Evolutionary conservation across 139 green algal species (phyloP), one percentile per base, ranked within the genome.

Genomic region (Pedinophyceae sp.): DNA sequence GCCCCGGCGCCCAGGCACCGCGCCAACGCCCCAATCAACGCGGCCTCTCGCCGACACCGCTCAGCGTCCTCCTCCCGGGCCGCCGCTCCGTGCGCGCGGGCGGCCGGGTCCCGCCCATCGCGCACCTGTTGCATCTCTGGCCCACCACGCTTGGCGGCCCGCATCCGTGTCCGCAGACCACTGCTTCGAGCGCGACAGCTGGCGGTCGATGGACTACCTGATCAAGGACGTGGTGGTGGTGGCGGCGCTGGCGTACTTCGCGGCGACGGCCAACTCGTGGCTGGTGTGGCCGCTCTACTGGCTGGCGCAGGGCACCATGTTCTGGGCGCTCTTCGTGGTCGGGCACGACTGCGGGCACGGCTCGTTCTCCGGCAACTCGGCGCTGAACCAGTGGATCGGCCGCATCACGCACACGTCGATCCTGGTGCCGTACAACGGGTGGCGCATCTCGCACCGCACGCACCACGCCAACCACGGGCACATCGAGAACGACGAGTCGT

Each of bases 271-370:
- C 34, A 43, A 43, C 34, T n/a, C n/a, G n/a, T n/a, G n/a, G n/a
- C n/a, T n/a, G 70, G 46, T 73, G 18, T 96, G 87, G 87, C 87
- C 87, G 2, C 41, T 89, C 3, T 96, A 96, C 77, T 96, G 85
- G 85, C 25, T 94, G 22, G 85, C 85, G 2, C 86, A 95, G 68
- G 87, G 87, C 34, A 95, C 87, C 69, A 96, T 96, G 87, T 96
- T 96, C 74, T 96, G 87, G 87, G 87, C 87, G 2, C 80, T 96
- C 3, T 96, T 96, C 47, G 87, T 95, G 2, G 78, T 95, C 4
- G 87, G 87, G 34, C 87, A 96, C 58, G 87, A 96, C 76, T 95
- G 87, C 68, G 87, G 87, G 23, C 87, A 96, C 72, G 74, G 86
- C 66, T 85, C 70, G 58, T 96, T 95, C 74, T 81, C 63, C 61